These are phyloP conservation scores for Candida dajiaensis DNA, from an alignment of 805 yeast species.

Conservation along the genomic window DNA sequence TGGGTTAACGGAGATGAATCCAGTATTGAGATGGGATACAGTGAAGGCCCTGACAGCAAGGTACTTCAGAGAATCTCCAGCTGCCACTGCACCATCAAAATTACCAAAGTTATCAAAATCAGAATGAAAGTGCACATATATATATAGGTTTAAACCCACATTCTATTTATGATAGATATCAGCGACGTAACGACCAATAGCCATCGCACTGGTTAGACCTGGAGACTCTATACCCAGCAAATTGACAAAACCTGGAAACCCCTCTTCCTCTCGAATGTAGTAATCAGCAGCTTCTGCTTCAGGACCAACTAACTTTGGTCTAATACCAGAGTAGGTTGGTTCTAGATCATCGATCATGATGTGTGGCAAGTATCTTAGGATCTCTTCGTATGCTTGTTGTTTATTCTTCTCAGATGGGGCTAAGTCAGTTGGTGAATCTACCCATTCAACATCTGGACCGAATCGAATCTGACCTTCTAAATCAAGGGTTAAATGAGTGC, in stretches of 20 bases:
- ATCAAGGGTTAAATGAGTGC: slow-evolving; percentile 83
- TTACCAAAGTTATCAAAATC: slow-evolving; percentile 41
- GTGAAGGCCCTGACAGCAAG: slow-evolving; percentile 56
- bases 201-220: slow-evolving; percentile 78
- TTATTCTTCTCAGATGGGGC: slow-evolving; percentile 43
- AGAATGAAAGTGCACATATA: slow-evolving; percentile 1
- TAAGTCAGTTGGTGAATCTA: slow-evolving; percentile 42
- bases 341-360: slow-evolving; percentile 44
- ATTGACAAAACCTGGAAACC: slow-evolving; percentile 73
- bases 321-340: slow-evolving; percentile 73
- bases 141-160: neutral
- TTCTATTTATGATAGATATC: slow-evolving; percentile 15
- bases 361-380: slow-evolving; percentile 58
- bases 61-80: slow-evolving; percentile 69
- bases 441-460: slow-evolving; percentile 91
- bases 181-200: slow-evolving; percentile 70
- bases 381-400: slow-evolving; percentile 50
- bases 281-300: slow-evolving; percentile 52
- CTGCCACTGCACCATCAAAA: slow-evolving; percentile 59
- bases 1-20: slow-evolving; percentile 71
- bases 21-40: slow-evolving; percentile 63
- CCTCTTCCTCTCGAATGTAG: slow-evolving; percentile 63
- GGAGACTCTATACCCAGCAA: slow-evolving; percentile 86
- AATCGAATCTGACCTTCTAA: slow-evolving; percentile 73
- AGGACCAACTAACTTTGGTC: slow-evolving; percentile 65